Evolutionary conservation across 1,139 yeast genomes (phyloP).

Genomic region (Pichia kudriavzevii): DNA sequence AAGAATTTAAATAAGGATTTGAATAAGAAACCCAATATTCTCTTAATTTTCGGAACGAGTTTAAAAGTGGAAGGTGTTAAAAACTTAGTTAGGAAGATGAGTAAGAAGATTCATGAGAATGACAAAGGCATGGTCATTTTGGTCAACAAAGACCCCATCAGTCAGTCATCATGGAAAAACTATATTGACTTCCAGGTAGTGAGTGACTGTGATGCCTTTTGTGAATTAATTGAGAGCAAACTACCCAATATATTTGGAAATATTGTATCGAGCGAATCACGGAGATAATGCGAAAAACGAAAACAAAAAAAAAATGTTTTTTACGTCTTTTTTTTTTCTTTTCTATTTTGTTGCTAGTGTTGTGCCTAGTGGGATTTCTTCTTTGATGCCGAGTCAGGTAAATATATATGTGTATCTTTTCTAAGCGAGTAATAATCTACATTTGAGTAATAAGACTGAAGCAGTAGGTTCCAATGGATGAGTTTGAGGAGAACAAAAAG

Average conservation of each 20-base stretch:
- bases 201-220: conserved; percentile 80
- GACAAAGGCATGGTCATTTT: conserved; percentile 56
- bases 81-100: conserved; percentile 52
- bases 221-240: conserved; percentile 41
- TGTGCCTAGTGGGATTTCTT: no score
- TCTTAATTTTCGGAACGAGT: conserved; percentile 71
- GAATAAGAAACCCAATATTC: conserved; percentile 49
- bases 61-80: conserved; percentile 68
- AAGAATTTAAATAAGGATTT: conserved; percentile 51
- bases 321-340: no score
- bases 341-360: no score
- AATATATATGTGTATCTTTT: no score
- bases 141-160: conserved; percentile 48
- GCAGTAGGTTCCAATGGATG: conserved; percentile 5
- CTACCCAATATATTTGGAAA: conserved; percentile 50
- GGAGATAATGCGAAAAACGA: no score
- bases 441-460: no score
- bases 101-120: conserved; percentile 49
- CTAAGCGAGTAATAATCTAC: no score
- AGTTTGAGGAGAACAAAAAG: conserved; percentile 2
- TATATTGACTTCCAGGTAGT: conserved; percentile 65
- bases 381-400: no score
- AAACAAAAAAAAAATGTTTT: no score
- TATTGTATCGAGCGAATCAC: background rate
- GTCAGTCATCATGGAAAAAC: conserved; percentile 45